A percentile compares a stretch with the other conserved stretches of the same genome.
Evolutionary conservation across 164 flowering plant genomes (phyloP).

Genomic region (Stephania cephalantha): DNA sequence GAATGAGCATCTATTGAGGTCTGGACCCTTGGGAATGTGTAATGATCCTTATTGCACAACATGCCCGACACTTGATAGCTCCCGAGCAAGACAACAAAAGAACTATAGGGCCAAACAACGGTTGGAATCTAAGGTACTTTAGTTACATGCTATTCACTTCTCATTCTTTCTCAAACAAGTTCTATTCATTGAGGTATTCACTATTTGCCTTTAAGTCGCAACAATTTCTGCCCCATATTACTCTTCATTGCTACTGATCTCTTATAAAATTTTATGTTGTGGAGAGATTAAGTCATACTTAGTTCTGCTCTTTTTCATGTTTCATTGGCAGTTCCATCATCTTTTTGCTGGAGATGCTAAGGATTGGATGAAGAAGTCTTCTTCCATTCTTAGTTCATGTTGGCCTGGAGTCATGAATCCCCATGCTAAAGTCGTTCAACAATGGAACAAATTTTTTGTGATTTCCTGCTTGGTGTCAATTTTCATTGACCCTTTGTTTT

Average conservation of each 20-base stretch:
- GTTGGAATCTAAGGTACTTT: conserved; percentile 48
- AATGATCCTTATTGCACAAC: conserved; percentile 89
- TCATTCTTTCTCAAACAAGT: background rate
- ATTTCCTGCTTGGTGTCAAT: conserved; percentile 77
- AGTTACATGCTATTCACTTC: background rate
- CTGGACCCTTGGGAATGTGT: conserved; percentile 84
- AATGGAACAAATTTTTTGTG: conserved; percentile 82
- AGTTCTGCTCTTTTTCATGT: background rate
- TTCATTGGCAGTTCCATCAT: conserved; percentile 57
- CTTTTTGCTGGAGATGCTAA: conserved; percentile 74
- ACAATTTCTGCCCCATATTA: background rate
- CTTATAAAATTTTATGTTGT: background rate
- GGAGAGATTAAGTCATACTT: background rate
- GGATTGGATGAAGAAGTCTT: conserved; percentile 62
- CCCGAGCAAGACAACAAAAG: conserved; percentile 23
- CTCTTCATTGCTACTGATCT: background rate
- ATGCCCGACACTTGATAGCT: conserved; percentile 57
- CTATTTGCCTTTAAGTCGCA: background rate
- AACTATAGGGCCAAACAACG: conserved; percentile 29
- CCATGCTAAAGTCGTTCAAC: conserved; percentile 67
- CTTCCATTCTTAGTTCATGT: conserved; percentile 29
- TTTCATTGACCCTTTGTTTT: conserved; percentile 82
- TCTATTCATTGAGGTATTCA: background rate
- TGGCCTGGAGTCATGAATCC: conserved; percentile 82
- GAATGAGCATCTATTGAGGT: conserved; percentile 70